phyloP scores from a whole-genome alignment of 352 stramenopile species.

The Pythium aphanidermatum region DNA sequence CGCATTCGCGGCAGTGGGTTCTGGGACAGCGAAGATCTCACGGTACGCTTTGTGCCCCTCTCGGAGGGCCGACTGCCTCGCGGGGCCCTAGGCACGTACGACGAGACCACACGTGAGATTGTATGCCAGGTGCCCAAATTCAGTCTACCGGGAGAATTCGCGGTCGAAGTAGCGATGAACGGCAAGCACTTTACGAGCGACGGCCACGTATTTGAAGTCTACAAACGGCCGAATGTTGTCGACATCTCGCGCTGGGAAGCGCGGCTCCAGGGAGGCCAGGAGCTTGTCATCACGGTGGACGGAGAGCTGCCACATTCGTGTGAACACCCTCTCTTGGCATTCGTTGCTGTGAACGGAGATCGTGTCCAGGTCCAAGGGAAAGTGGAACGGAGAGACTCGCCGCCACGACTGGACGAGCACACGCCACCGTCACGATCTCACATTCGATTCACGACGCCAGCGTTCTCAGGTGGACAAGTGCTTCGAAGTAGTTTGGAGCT shows the following conservation, averaged over 20 bases:
- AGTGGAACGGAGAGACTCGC: background rate
- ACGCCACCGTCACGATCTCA: no score
- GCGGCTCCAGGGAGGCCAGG: conserved; percentile 26
- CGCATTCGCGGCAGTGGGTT: conserved; percentile 64
- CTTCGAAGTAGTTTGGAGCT: conserved; percentile 38
- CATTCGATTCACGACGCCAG: conserved; percentile 27
- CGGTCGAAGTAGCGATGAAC: conserved; percentile 73
- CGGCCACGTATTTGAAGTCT: conserved; percentile 47
- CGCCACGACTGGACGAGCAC: background rate
- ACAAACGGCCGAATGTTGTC: conserved; percentile 33
- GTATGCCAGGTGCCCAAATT: conserved; percentile 67
- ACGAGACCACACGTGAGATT: conserved; percentile 33
- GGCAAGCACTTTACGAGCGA: conserved; percentile 73
- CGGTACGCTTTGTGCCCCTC: conserved; percentile 64
- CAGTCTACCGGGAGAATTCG: conserved; percentile 45
- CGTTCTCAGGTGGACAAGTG: conserved; percentile 19
- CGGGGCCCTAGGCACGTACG: conserved; percentile 38
- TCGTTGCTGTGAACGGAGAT: background rate
- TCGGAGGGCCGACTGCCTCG: conserved; percentile 46
- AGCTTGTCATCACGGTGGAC: conserved; percentile 27
- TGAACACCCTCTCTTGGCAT: conserved; percentile 16
- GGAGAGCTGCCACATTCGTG: conserved; percentile 36
- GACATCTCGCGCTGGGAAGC: conserved; percentile 38
- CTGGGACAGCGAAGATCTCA: conserved; percentile 71
- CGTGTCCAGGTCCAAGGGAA: conserved; percentile 1